Base-by-base conservation (phyloP, 1,284 basidiomycete species). In the Ganoderma meredithae region DNA sequence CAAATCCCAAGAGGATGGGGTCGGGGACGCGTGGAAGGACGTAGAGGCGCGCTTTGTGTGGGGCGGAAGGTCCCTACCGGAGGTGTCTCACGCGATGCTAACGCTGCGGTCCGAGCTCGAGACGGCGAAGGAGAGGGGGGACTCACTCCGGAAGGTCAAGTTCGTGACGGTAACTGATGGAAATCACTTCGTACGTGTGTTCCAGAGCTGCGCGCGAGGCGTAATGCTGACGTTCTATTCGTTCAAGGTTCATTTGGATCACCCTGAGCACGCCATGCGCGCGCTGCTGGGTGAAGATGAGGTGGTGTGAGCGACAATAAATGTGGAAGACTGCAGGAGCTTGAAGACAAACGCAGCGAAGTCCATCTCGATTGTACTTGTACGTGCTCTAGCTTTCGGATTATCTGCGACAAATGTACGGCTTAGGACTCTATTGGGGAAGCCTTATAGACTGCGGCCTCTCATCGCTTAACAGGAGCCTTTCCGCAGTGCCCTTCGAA, bases 171-270 rank as follows among this genome's bases (percentile, higher is more conserved):
- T 72, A 13, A 60, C 31, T 10, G 69, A 65, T 33, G 60, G 67
- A 3, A 72, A 72, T 59, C 69, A 72, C n/a, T 72, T 70, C 43
- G 71, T 72, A 53, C 44, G 71, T 61, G 17, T 27, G 3, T n/a
- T 3, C 5, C 4, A 43, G 8, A 25, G 13, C 3, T 5, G 12
- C 49, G 17, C 13, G 1, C 43, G 7, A 27, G 12, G 3, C 7
- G 8, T 4, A 33, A 2, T 15, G 40, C 25, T 25, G 31, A n/a
- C 22, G 12, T 12, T 49, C 3, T 22, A 0, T 12, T 17, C 5
- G n/a, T 12, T 17, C 5, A 22, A 67, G 66, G 62, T 60, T 17
- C 66, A 67, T 39, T 67, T 56, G 62, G 62, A 67, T 8, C 55
- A 60, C 9, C 66, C 66, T 5, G 66, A 67, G n/a, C 13, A 40